A percentile compares a stretch with the other conserved stretches of the same genome.
Evolutionary conservation across 257 asterid genomes (phyloP).

Genomic region (Solanum pinnatisectum): DNA sequence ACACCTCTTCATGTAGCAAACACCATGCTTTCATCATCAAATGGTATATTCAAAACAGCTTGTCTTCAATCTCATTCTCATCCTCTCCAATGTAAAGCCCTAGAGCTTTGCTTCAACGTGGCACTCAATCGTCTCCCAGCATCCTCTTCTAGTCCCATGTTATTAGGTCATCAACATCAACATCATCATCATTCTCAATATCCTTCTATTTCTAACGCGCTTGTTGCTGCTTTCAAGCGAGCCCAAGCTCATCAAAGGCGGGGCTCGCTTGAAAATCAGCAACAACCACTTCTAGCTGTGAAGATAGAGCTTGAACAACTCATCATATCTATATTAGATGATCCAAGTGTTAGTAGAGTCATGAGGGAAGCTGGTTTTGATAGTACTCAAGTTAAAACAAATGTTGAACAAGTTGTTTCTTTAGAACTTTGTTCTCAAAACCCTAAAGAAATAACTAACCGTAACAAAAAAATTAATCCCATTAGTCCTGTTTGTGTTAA

Average conservation of each 20-base stretch:
- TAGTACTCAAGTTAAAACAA: conserved; percentile 67
- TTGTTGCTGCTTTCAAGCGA: conserved; percentile 89
- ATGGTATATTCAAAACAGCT: conserved; percentile 52
- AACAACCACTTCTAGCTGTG: conserved; percentile 48
- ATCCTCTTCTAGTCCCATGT: conserved; percentile 30
- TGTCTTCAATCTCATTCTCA: conserved; percentile 74
- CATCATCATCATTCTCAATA: conserved; percentile 12
- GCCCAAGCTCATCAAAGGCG: conserved; percentile 94
- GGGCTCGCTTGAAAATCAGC: conserved; percentile 57
- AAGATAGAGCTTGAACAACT: conserved; percentile 78
- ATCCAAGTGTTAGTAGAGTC: conserved; percentile 90
- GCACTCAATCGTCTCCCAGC: conserved; percentile 85
- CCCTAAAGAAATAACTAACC: background rate
- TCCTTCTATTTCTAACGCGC: conserved; percentile 78
- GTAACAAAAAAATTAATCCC: background rate
- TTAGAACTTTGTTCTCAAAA: conserved; percentile 21
- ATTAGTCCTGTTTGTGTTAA: background rate
- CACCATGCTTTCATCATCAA: conserved; percentile 57
- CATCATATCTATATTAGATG: conserved; percentile 70
- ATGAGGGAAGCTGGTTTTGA: conserved; percentile 89
- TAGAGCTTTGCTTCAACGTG: conserved; percentile 92
- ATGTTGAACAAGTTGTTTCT: conserved; percentile 53
- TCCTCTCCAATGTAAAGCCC: conserved; percentile 87
- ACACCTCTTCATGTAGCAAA: conserved; percentile 87
- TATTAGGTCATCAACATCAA: background rate